phyloP scores from a whole-genome alignment of 257 asterid species.

The Salvia miltiorrhiza region DNA sequence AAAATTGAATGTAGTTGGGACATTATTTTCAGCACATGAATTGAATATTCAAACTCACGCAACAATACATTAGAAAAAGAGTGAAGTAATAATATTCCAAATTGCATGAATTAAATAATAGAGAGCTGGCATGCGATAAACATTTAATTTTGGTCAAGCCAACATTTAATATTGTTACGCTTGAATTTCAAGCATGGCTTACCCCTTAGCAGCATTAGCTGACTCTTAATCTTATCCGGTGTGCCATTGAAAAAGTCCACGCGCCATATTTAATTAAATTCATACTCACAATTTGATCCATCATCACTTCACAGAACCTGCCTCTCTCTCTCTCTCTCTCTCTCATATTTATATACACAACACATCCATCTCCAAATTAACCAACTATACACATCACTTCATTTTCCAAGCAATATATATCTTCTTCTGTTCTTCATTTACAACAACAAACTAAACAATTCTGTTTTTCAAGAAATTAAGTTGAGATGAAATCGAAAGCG shows the following conservation, averaged over 20 bases:
- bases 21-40: neutral
- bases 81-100: neutral
- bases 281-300: neutral
- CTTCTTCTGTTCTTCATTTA: neutral
- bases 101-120: neutral
- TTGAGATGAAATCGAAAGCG: constrained; percentile 45
- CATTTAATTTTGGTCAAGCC: neutral
- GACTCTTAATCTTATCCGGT: constrained; percentile 19
- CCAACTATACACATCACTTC: neutral
- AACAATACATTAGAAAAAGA: neutral
- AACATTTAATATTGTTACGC: neutral
- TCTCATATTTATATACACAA: neutral
- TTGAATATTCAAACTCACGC: neutral
- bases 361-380: neutral
- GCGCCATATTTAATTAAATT: neutral
- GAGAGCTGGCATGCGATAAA: neutral
- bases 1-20: neutral
- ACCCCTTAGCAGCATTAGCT: neutral
- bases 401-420: neutral
- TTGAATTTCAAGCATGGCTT: constrained; percentile 15
- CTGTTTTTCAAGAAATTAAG: too few relatives aligned
- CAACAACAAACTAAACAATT: neutral
- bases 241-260: constrained; percentile 17
- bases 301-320: neutral
- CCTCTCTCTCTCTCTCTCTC: neutral